phyloP scores from a whole-genome alignment of 2,329 filamentous ascomycete species.

The Sordariomycetes sp. region DNA sequence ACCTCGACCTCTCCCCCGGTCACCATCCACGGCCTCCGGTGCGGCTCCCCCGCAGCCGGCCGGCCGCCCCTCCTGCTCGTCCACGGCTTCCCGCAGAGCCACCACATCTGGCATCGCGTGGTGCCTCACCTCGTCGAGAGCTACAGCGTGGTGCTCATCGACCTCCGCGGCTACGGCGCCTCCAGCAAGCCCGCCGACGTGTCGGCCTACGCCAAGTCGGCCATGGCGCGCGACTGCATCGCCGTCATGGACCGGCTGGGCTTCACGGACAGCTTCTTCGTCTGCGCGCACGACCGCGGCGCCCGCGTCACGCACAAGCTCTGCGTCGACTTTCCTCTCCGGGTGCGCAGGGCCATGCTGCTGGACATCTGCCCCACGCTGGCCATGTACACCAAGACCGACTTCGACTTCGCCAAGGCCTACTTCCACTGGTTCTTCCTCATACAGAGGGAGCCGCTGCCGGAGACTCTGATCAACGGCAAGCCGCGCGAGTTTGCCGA shows the following conservation, averaged over 20 bases:
- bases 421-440: constrained; percentile 55
- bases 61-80: constrained; percentile 36
- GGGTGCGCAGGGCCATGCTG: constrained; percentile 31
- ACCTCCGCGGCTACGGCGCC: constrained; percentile 41
- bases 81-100: constrained; percentile 43
- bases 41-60: constrained; percentile 14
- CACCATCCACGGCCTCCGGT: constrained; percentile 32
- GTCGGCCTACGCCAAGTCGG: constrained; percentile 33
- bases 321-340: constrained; percentile 32
- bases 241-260: constrained; percentile 34
- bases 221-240: constrained; percentile 37
- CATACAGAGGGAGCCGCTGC: constrained; percentile 40
- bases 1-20: constrained; percentile 24
- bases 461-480: constrained; percentile 33
- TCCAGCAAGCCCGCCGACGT: constrained; percentile 33
- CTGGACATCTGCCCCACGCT: constrained; percentile 47
- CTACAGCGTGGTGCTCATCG: constrained; percentile 34
- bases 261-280: constrained; percentile 25
- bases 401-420: constrained; percentile 31
- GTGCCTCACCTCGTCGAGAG: constrained; percentile 23
- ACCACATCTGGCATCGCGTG: constrained; percentile 41
- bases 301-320: constrained; percentile 46
- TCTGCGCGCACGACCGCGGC: constrained; percentile 49
- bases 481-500: constrained; percentile 29
- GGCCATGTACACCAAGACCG: constrained; percentile 37